These are phyloP conservation scores for Cinchona pubescens DNA, from an alignment of 257 asterid genomes.

Conservation along the genomic window DNA sequence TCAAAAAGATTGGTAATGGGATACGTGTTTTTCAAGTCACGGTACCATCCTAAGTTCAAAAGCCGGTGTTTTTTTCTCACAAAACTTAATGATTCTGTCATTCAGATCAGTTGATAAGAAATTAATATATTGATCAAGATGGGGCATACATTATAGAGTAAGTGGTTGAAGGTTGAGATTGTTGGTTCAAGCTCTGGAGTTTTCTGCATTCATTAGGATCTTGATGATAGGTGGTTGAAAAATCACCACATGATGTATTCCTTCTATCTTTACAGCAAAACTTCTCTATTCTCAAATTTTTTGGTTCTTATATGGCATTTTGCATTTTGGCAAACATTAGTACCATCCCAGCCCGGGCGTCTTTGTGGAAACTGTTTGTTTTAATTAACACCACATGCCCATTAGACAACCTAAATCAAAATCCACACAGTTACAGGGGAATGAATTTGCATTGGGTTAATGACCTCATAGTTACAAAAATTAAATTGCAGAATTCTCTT, in stretches of 20 bases:
- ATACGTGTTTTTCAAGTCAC: slow-evolving; percentile 69
- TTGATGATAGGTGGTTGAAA: neutral
- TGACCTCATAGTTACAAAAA: neutral
- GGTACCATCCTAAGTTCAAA: slow-evolving; percentile 70
- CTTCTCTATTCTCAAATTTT: neutral
- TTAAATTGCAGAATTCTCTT: neutral
- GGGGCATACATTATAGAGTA: neutral
- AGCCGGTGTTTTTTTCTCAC: slow-evolving; percentile 85
- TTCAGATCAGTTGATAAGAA: too few species aligned
- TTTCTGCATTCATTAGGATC: neutral
- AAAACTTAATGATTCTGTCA: slow-evolving; percentile 61
- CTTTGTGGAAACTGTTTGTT: too few species aligned
- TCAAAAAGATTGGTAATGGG: slow-evolving; percentile 73
- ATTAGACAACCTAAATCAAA: neutral
- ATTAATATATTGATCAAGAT: neutral
- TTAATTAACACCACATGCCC: too few species aligned
- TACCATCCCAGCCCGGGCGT: neutral
- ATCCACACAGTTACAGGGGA: neutral
- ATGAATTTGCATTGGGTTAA: neutral
- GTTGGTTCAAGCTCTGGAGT: neutral
- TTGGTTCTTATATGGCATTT: neutral
- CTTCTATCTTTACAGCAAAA: neutral
- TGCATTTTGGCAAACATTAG: neutral
- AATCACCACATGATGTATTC: neutral
- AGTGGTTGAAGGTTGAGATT: too few species aligned